Evolutionary conservation across 2,329 filamentous ascomycete genomes (phyloP).

Genomic region (Sarocladiaceae sp.): DNA sequence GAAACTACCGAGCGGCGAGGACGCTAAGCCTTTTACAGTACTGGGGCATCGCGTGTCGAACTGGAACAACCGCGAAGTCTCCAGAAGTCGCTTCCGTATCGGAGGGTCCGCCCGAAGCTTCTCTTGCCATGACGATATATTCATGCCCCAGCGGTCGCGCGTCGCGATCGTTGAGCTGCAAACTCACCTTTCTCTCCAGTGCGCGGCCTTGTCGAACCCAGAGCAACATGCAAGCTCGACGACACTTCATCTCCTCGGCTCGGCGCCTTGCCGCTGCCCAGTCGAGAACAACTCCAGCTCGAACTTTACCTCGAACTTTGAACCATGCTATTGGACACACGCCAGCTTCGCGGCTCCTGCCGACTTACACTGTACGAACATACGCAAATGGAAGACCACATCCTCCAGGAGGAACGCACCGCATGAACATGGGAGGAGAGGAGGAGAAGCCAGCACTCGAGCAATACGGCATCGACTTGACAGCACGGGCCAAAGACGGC

Average conservation of each 20-base stretch:
- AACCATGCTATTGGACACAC: neutral
- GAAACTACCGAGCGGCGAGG: neutral
- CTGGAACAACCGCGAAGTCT: conserved; percentile 9
- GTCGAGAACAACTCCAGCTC: conserved; percentile 18
- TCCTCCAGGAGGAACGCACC: conserved; percentile 85
- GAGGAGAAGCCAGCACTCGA: conserved; percentile 82
- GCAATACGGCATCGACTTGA: conserved; percentile 86
- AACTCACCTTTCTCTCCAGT: no score
- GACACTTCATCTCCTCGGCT: conserved; percentile 31
- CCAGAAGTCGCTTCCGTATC: conserved; percentile 14
- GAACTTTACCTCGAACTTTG: conserved; percentile 6
- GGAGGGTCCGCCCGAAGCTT: conserved; percentile 7
- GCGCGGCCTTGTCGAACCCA: no score
- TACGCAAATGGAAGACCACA: conserved; percentile 73
- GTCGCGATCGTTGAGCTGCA: neutral
- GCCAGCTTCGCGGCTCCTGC: conserved; percentile 25
- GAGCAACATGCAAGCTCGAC: conserved; percentile 34
- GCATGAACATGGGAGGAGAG: conserved; percentile 77
- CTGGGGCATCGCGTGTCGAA: no score
- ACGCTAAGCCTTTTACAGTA: no score
- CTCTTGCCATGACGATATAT: conserved; percentile 2
- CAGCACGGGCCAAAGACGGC: conserved; percentile 73
- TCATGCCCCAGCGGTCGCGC: neutral
- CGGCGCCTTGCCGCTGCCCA: conserved; percentile 28
- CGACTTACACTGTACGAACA: conserved; percentile 36